These are phyloP conservation scores for Botrytis paeoniae DNA, from an alignment of 2,329 filamentous ascomycete genomes.

Conservation along the genomic window DNA sequence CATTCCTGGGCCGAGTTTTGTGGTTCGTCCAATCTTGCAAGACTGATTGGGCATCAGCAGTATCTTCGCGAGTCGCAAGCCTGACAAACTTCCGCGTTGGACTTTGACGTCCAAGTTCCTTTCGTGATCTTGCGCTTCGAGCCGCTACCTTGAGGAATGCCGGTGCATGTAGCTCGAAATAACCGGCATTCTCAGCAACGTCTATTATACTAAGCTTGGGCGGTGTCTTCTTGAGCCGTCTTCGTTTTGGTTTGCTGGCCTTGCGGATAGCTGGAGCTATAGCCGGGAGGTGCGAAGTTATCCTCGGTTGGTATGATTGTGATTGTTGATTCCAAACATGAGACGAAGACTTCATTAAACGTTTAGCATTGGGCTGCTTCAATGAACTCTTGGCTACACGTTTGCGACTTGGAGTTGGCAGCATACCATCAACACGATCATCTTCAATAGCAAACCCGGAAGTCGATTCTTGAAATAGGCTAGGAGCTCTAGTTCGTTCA, in stretches of 20 bases:
- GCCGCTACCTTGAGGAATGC: constrained; percentile 60
- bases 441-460: constrained; percentile 35
- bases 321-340: constrained; percentile 6
- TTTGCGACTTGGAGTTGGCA: constrained; percentile 33
- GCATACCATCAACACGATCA: constrained; percentile 38
- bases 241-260: constrained; percentile 8
- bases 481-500: constrained; percentile 17
- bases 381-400: constrained; percentile 12
- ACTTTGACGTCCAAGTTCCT: constrained; percentile 52
- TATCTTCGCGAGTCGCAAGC: constrained; percentile 59
- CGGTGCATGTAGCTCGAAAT: constrained; percentile 41
- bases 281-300: constrained; percentile 31
- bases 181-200: constrained; percentile 43
- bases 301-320: constrained; percentile 30
- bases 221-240: constrained; percentile 29
- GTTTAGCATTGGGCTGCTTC: constrained; percentile 21
- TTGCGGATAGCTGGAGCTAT: neutral
- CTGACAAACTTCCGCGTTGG: constrained; percentile 56
- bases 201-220: constrained; percentile 60
- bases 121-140: constrained; percentile 50
- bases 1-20: constrained; percentile 28
- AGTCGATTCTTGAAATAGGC: constrained; percentile 26
- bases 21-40: constrained; percentile 54
- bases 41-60: constrained; percentile 53
- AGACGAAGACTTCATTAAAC: constrained; percentile 20